Percentiles rank a stretch among this genome's conserved stretches.
phyloP scores from a whole-genome alignment of 306 rosid species.

The Cajanus cajan region DNA sequence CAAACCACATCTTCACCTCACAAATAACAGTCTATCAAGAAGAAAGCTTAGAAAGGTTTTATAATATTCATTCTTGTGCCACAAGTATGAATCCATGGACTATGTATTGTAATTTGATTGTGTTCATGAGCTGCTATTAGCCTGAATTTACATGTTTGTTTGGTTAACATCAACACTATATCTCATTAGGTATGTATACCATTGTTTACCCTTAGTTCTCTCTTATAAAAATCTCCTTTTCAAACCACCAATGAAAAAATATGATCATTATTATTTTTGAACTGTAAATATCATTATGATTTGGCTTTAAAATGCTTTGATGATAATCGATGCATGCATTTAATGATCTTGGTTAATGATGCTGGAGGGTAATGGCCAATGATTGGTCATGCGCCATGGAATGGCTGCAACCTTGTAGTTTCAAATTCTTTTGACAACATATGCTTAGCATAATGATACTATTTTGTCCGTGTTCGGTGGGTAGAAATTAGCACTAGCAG shows the following conservation, averaged over 20 bases:
- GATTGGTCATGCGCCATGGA: slow-evolving; percentile 94
- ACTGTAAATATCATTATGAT: background rate
- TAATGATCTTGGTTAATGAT: slow-evolving; percentile 95
- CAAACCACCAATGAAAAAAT: background rate
- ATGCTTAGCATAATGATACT: slow-evolving; percentile 46
- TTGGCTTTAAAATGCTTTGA: slow-evolving; percentile 16
- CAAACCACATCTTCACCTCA: background rate
- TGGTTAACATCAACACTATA: background rate
- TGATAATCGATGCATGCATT: slow-evolving; percentile 36
- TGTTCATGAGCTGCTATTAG: too few relatives aligned
- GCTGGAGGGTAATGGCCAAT: slow-evolving; percentile 91
- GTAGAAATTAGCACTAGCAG: slow-evolving; percentile 91
- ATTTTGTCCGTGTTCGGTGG: slow-evolving; percentile 92
- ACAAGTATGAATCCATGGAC: background rate
- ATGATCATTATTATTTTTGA: background rate
- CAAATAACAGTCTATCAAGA: background rate
- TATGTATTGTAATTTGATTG: background rate
- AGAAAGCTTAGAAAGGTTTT: background rate
- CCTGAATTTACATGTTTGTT: too few relatives aligned
- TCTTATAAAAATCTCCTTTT: background rate
- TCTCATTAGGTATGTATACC: background rate
- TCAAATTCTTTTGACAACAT: slow-evolving; percentile 15
- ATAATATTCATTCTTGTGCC: background rate
- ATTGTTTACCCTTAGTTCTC: background rate
- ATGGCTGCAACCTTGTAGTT: slow-evolving; percentile 91